Evolutionary conservation across 2,329 filamentous ascomycete genomes (phyloP), one percentile per base, ranked within the genome.

Genomic region (Cadophora luteo-olivacea): DNA sequence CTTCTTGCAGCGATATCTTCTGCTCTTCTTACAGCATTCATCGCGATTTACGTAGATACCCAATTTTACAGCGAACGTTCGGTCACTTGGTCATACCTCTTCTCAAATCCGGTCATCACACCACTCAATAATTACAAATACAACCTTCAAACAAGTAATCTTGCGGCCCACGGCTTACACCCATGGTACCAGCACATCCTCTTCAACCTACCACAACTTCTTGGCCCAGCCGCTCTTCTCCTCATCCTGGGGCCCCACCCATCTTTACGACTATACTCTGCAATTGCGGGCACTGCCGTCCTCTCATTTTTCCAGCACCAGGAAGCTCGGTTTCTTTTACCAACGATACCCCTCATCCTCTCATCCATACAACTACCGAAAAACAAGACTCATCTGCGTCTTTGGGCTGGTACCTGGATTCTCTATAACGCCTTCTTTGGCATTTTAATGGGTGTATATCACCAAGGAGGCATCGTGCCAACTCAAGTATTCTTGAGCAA

Each of bases 31-130:
- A 94, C 93, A 62, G 84, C 89, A 58, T 84, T 89, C 67, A 79
- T 95, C 72, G 95, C 94, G 51, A 87, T 97, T 74, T 87, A 88
- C 67, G 85, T 93, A 67, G 96, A 99, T 80, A 98, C 95, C 3
- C 86, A 89, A 57, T 97, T 97, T 79, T 97, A 97, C 78, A 83
- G 86, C 57, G 78, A 84, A 68, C 84, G 86, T 68, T 85, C 88
- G 64, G 85, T 92, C 68, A 86, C 86, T 48, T 90, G 92, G 84
- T 82, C 84, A 24, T 86, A 89, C 70, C 80, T 95, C 36, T 81
- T 91, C 73, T 80, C 81, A 33, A 83, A 86, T 65, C 92, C 92
- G 0, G 85, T 92, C 61, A 88, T 95, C 71, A 93, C 92, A 6
- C 92, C 92, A 11, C 82, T 93, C 67, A 94, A 95, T 78, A 94